Percentiles rank a stretch among this genome's conserved stretches.
Conservation (phyloP, 1,284 basidiomycete species). For the Vanrija sp. region DNA sequence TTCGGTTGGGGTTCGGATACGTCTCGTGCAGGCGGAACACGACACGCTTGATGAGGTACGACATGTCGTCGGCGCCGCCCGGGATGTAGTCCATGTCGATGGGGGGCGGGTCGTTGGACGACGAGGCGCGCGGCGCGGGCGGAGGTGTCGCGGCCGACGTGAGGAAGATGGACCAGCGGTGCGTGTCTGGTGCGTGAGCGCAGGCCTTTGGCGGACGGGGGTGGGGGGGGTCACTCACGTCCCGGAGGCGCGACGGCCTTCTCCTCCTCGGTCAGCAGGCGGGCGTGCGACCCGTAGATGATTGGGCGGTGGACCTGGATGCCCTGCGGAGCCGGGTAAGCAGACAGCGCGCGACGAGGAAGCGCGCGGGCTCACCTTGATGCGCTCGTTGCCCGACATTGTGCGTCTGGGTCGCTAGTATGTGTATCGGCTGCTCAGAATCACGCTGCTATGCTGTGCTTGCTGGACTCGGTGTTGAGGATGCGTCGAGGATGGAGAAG, state of each 20-base stretch:
- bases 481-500: neutral
- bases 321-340: conserved; percentile 56
- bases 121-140: conserved; percentile 56
- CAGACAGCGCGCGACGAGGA: neutral
- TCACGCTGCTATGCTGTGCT: neutral
- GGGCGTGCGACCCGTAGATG: conserved; percentile 94
- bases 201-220: too few species aligned
- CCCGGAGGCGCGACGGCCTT: conserved; percentile 33
- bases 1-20: conserved; percentile 82
- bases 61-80: conserved; percentile 81
- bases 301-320: conserved; percentile 84
- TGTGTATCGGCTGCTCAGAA: neutral
- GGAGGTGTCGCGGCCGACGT: conserved; percentile 57
- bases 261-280: conserved; percentile 73
- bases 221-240: conserved; percentile 30
- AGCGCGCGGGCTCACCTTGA: conserved; percentile 20
- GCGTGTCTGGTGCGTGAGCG: conserved; percentile 73
- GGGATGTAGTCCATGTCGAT: conserved; percentile 44
- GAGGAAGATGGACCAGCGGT: conserved; percentile 94
- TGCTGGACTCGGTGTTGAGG: neutral
- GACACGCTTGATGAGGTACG: conserved; percentile 88
- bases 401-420: neutral
- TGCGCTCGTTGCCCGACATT: conserved; percentile 30
- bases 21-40: conserved; percentile 98
- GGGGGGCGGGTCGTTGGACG: conserved; percentile 20